Evolutionary conservation across 1,284 basidiomycete genomes (phyloP).

Genomic region (Prillingera fragicola): DNA sequence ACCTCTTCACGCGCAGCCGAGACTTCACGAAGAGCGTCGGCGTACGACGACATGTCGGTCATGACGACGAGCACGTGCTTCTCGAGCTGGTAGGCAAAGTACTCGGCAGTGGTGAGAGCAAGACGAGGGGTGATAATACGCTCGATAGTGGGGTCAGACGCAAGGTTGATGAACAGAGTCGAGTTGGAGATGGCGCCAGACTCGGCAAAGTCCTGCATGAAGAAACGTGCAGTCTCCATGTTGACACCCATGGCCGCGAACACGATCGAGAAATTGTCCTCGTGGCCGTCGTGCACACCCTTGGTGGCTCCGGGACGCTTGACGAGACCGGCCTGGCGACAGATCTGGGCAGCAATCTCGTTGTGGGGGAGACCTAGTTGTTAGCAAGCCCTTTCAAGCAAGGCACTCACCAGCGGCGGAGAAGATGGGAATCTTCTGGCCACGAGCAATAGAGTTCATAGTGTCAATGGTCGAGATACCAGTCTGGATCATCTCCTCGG

Average conservation of each 20-base stretch:
- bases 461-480: slow-evolving; percentile 98
- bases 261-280: slow-evolving; percentile 99
- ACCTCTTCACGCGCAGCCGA: slow-evolving; percentile 99
- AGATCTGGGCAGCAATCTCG: slow-evolving; percentile 99
- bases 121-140: slow-evolving; percentile 99
- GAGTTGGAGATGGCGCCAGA: slow-evolving; percentile 97
- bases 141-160: slow-evolving; percentile 99
- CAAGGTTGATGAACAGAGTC: slow-evolving; percentile 97
- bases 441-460: slow-evolving; percentile 99
- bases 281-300: slow-evolving; percentile 96
- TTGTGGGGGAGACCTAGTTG: slow-evolving; percentile 89
- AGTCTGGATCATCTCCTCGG: slow-evolving; percentile 99
- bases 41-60: slow-evolving; percentile 74
- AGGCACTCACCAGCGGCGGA: slow-evolving; percentile 64
- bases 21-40: slow-evolving; percentile 50
- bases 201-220: slow-evolving; percentile 99
- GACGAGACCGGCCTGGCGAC: slow-evolving; percentile 96
- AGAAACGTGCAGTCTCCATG: slow-evolving; percentile 99
- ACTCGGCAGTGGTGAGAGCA: slow-evolving; percentile 96
- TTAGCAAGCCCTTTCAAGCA: neutral
- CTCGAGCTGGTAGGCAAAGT: slow-evolving; percentile 99
- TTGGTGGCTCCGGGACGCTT: slow-evolving; percentile 77
- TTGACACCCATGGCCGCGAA: slow-evolving; percentile 99
- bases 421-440: slow-evolving; percentile 99
- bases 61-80: slow-evolving; percentile 99